Evolutionary conservation across 2,329 filamentous ascomycete species (phyloP).

Genomic region (Diaporthe longicolla): DNA sequence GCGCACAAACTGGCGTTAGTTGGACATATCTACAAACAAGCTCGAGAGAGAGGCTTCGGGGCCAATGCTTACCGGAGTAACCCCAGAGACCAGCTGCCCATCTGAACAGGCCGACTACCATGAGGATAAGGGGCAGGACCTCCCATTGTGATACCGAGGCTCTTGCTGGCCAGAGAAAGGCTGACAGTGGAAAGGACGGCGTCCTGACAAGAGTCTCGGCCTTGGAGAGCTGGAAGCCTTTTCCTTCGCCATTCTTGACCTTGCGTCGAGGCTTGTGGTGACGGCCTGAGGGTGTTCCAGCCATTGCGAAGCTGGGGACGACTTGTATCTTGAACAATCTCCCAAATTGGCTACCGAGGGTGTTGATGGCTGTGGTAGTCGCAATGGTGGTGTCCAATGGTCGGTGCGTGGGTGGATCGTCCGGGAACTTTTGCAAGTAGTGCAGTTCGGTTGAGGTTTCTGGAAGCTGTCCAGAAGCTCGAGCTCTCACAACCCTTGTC

Average conservation of each 20-base stretch:
- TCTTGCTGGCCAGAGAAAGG: constrained; percentile 94
- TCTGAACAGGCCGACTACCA: constrained; percentile 90
- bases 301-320: constrained; percentile 55
- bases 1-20: constrained; percentile 38
- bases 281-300: constrained; percentile 61
- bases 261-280: constrained; percentile 74
- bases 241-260: constrained; percentile 60
- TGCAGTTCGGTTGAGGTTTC: constrained; percentile 20
- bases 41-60: neutral
- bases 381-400: neutral
- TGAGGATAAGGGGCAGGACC: constrained; percentile 86
- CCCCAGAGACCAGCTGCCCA: constrained; percentile 96
- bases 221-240: constrained; percentile 48
- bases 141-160: constrained; percentile 92
- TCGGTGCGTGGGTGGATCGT: constrained; percentile 14
- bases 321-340: neutral
- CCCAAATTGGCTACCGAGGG: neutral
- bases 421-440: neutral
- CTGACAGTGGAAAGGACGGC: constrained; percentile 89
- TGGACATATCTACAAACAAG: neutral
- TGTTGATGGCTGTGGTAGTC: constrained; percentile 16
- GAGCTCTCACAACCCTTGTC: constrained; percentile 9
- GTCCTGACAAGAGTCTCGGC: constrained; percentile 64
- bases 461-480: constrained; percentile 41
- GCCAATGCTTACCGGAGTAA: constrained; percentile 81